A percentile compares a stretch with the other conserved stretches of the same genome.
Conservation (phyloP, 1,284 basidiomycete species). For the Ustilago crameri region DNA sequence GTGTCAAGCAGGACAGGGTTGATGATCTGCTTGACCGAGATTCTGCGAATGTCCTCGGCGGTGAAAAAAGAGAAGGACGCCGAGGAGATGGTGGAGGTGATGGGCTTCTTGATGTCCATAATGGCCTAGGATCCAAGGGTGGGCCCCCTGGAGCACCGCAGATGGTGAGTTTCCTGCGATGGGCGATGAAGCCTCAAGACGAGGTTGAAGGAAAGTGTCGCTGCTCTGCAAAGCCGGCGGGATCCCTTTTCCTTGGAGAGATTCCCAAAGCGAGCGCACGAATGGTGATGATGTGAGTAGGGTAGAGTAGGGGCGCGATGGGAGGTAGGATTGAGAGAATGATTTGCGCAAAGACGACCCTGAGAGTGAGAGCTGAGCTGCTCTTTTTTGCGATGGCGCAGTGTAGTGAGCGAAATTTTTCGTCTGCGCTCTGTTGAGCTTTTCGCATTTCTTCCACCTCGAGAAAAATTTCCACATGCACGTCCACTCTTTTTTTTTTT, state of each 20-base stretch:
- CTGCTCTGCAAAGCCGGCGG: not conserved
- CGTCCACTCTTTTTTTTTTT: slow-evolving; percentile 26
- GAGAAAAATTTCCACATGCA: slow-evolving; percentile 27
- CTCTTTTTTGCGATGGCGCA: slow-evolving; percentile 12
- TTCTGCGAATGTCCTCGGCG: slow-evolving; percentile 86
- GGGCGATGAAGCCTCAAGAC: slow-evolving; percentile 8
- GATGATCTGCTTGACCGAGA: slow-evolving; percentile 95
- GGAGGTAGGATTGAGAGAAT: slow-evolving; percentile 4
- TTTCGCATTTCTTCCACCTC: slow-evolving; percentile 18
- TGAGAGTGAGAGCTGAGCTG: not conserved
- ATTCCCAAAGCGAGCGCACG: not conserved
- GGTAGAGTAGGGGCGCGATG: too few species aligned
- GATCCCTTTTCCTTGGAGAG: not conserved
- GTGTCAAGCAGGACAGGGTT: slow-evolving; percentile 95
- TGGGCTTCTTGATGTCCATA: slow-evolving; percentile 93
- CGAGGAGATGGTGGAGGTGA: slow-evolving; percentile 84
- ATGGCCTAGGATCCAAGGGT: slow-evolving; percentile 32
- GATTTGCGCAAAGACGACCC: slow-evolving; percentile 4
- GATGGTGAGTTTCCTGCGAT: slow-evolving; percentile 6
- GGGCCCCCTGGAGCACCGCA: slow-evolving; percentile 32
- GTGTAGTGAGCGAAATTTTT: slow-evolving; percentile 33
- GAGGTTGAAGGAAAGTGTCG: not conserved
- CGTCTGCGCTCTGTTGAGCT: slow-evolving; percentile 1
- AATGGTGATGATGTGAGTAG: slow-evolving; percentile 1
- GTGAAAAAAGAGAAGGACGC: slow-evolving; percentile 95